phyloP scores from a whole-genome alignment of 2,329 filamentous ascomycete genomes.

The Penicillium sp. region DNA sequence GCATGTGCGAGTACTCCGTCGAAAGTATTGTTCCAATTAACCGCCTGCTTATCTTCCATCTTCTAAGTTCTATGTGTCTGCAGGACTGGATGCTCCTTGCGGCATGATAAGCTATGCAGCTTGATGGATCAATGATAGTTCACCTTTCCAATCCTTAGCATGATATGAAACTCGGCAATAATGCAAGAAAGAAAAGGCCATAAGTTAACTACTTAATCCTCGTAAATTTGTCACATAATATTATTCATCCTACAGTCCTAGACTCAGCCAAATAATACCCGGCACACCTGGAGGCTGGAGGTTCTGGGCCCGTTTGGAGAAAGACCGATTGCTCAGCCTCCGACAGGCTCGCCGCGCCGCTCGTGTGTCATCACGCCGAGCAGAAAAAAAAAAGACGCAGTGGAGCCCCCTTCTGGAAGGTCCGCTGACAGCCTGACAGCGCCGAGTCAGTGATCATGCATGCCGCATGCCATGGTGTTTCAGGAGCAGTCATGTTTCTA shows the following conservation, averaged over 20 bases:
- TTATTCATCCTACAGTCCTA: too few relatives aligned
- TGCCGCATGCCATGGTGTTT: not conserved
- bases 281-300: not conserved
- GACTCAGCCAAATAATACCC: not conserved
- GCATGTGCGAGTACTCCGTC: not conserved
- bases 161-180: not conserved
- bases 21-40: not conserved
- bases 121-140: not conserved
- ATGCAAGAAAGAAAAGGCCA: not conserved
- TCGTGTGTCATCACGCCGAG: conserved; percentile 27
- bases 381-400: conserved; percentile 26
- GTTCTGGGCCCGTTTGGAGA: not conserved
- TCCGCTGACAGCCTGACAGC: not conserved
- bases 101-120: not conserved
- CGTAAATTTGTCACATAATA: too few relatives aligned
- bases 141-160: too few relatives aligned
- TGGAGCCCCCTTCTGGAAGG: conserved; percentile 23
- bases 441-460: not conserved
- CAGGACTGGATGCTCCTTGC: not conserved
- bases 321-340: not conserved
- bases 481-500: not conserved
- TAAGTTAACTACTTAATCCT: too few relatives aligned
- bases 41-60: not conserved
- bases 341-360: conserved; percentile 23
- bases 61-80: not conserved